phyloP scores from a whole-genome alignment of 805 yeast genomes.

The Barnettozyma pratensis region DNA sequence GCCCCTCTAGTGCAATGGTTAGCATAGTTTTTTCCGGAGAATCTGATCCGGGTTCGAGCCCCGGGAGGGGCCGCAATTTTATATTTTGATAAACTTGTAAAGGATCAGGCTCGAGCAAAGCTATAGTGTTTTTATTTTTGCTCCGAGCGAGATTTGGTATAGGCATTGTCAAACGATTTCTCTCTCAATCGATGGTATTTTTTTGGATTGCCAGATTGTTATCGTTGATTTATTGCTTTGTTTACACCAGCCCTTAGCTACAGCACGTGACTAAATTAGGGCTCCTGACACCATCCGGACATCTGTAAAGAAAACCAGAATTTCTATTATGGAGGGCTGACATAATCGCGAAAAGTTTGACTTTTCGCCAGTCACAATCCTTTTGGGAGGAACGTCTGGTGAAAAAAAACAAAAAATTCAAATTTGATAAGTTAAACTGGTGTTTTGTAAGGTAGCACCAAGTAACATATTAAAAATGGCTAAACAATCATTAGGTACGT shows the following conservation, averaged over 20 bases:
- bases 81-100: background rate
- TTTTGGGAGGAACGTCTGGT: background rate
- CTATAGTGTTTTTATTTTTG: background rate
- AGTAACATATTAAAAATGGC: conserved; percentile 32
- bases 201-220: too few species aligned
- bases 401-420: conserved; percentile 17
- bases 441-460: conserved; percentile 9
- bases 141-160: background rate
- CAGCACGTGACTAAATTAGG: background rate
- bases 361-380: conserved; percentile 8
- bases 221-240: too few species aligned
- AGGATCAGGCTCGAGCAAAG: background rate
- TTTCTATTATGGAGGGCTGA: background rate
- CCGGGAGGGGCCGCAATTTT: conserved; percentile 39
- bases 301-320: background rate
- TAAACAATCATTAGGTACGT: conserved; percentile 47
- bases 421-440: conserved; percentile 12
- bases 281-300: background rate
- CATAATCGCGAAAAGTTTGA: background rate
- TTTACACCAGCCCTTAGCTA: too few species aligned
- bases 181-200: too few species aligned
- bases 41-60: conserved; percentile 51
- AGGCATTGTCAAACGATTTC: too few species aligned
- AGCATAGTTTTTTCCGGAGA: conserved; percentile 50
- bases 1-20: conserved; percentile 51